Evolutionary conservation across 306 rosid genomes (phyloP).

Genomic region (Calophaca sinica): DNA sequence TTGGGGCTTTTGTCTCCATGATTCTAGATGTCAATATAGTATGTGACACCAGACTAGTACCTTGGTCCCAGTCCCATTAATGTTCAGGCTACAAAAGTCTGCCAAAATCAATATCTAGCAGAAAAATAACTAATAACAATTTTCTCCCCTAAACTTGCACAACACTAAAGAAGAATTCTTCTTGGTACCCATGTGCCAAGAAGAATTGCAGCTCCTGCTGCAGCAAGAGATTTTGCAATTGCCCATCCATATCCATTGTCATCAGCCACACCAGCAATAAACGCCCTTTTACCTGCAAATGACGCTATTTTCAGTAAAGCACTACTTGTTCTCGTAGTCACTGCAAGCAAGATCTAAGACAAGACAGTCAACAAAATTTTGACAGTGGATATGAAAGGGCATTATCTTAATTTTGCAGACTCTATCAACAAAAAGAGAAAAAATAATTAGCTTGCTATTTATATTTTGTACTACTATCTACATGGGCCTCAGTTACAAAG

Average conservation of each 20-base stretch:
- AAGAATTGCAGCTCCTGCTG: constrained; percentile 98
- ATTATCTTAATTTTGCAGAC: not conserved
- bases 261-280: constrained; percentile 97
- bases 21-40: not conserved
- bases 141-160: constrained; percentile 63
- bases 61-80: not conserved
- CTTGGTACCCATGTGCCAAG: constrained; percentile 99
- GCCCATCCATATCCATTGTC: constrained; percentile 99
- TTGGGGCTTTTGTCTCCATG: not conserved
- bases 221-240: constrained; percentile 98
- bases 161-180: constrained; percentile 40
- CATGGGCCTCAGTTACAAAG: too few species aligned
- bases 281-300: constrained; percentile 84
- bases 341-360: constrained; percentile 3
- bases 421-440: constrained; percentile 35
- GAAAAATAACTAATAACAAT: constrained; percentile 53
- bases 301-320: constrained; percentile 29
- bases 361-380: not conserved
- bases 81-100: not conserved
- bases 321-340: constrained; percentile 3
- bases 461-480: constrained; percentile 1
- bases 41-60: not conserved
- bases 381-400: constrained; percentile 4
- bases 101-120: constrained; percentile 21
- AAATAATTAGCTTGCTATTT: not conserved